Percentiles rank a stretch among this genome's conserved stretches.
Conservation (phyloP, 306 rosid genomes). For the Datisca glomerata region DNA sequence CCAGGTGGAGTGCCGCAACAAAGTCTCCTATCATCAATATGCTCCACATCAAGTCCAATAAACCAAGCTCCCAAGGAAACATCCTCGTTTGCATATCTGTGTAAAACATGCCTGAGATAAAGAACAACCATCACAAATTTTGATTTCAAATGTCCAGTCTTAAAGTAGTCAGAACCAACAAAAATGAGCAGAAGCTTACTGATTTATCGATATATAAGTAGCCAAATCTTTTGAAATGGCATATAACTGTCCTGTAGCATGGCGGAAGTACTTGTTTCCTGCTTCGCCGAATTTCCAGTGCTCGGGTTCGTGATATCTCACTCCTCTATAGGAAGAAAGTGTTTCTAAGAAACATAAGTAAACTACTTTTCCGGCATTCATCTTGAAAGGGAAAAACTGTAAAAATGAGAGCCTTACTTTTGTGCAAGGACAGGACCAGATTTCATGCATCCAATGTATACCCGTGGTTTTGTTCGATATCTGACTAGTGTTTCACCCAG, state of each 20-base stretch:
- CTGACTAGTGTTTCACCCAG: constrained; percentile 84
- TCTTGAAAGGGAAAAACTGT: constrained; percentile 7
- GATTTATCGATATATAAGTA: constrained; percentile 69
- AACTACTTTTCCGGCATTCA: background rate
- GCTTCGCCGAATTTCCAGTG: constrained; percentile 93
- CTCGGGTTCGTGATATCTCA: constrained; percentile 97
- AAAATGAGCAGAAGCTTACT: constrained; percentile 36
- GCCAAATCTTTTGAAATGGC: constrained; percentile 94
- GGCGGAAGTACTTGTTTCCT: constrained; percentile 97
- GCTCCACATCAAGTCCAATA: constrained; percentile 87
- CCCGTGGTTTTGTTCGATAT: constrained; percentile 60
- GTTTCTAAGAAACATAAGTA: constrained; percentile 16
- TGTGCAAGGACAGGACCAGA: constrained; percentile 93
- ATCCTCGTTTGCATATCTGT: constrained; percentile 95
- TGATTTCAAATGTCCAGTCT: background rate
- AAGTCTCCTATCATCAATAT: constrained; percentile 85
- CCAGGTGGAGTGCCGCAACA: constrained; percentile 99
- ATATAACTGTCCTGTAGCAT: constrained; percentile 94
- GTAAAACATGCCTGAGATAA: constrained; percentile 65
- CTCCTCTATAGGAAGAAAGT: constrained; percentile 52
- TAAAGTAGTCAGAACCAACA: background rate
- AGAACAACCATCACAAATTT: background rate
- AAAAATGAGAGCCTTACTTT: constrained; percentile 32
- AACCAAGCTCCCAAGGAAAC: constrained; percentile 97
- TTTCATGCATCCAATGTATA: constrained; percentile 99